Percentiles rank a stretch among this genome's conserved stretches.
phyloP scores from a whole-genome alignment of 805 yeast species.

The Saccharomycopsis sp. region DNA sequence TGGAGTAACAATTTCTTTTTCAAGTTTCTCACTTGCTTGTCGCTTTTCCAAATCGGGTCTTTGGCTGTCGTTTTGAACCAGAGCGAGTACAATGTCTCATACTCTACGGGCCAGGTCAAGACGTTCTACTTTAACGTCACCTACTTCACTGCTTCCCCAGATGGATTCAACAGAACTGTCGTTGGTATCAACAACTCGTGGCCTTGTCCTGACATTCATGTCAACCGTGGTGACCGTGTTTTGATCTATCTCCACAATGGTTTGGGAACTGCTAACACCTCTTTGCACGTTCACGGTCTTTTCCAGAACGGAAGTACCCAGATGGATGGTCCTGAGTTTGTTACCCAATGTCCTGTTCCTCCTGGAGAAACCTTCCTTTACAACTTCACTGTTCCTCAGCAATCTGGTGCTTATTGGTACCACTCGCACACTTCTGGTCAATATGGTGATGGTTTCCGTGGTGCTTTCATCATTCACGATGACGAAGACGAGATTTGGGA shows the following conservation, averaged over 20 bases:
- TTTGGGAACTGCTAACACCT: constrained; percentile 56
- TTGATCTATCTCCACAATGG: constrained; percentile 71
- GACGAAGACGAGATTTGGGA: constrained; percentile 44
- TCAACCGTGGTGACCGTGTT: constrained; percentile 74
- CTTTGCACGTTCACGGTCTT: constrained; percentile 91
- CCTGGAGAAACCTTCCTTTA: constrained; percentile 69
- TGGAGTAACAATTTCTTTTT: background rate
- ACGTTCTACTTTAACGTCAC: constrained; percentile 19
- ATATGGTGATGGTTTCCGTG: constrained; percentile 91
- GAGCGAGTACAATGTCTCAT: background rate
- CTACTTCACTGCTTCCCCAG: constrained; percentile 29
- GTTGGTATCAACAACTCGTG: constrained; percentile 43
- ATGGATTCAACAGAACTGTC: constrained; percentile 36
- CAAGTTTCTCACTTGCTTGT: background rate
- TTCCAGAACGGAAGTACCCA: constrained; percentile 62
- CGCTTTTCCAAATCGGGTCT: background rate
- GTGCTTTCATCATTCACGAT: constrained; percentile 68
- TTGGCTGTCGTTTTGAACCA: background rate
- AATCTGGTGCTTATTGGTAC: constrained; percentile 93
- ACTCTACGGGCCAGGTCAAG: constrained; percentile 17
- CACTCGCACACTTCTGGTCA: constrained; percentile 90
- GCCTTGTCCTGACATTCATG: constrained; percentile 85
- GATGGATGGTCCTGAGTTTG: constrained; percentile 89
- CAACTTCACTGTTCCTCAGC: constrained; percentile 78
- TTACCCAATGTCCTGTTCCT: constrained; percentile 89